Conservation (phyloP, 805 yeast species). For the Saturnispora mendoncae region DNA sequence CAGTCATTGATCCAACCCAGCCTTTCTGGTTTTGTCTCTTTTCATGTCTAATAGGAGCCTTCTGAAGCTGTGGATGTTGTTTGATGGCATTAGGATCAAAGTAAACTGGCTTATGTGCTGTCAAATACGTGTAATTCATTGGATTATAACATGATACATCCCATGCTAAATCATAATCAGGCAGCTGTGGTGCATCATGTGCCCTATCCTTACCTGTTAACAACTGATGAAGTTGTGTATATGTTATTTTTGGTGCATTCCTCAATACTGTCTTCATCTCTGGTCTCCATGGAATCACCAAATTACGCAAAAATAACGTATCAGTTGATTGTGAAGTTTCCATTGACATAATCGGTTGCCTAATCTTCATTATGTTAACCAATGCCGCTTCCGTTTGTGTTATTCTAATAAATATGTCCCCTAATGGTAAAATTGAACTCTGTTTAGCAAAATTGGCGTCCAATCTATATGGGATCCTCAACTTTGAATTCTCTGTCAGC, state of each 20-base stretch:
- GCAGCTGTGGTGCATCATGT: constrained; percentile 25
- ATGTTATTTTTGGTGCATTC: constrained; percentile 56
- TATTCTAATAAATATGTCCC: constrained; percentile 49
- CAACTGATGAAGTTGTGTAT: constrained; percentile 52
- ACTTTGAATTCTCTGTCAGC: constrained; percentile 45
- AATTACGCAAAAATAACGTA: constrained; percentile 57
- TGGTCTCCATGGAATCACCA: constrained; percentile 72
- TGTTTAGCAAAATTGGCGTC: constrained; percentile 34
- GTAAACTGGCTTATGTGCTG: constrained; percentile 24
- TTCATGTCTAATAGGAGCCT: constrained; percentile 14
- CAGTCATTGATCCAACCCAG: constrained; percentile 11
- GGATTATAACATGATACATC: constrained; percentile 32
- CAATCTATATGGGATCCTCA: constrained; percentile 36
- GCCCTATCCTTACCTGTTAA: constrained; percentile 73
- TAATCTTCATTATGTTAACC: constrained; percentile 41
- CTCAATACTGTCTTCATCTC: constrained; percentile 76
- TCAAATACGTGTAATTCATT: constrained; percentile 23
- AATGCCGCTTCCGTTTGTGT: constrained; percentile 46
- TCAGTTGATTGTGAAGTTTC: constrained; percentile 34
- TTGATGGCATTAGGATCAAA: constrained; percentile 28
- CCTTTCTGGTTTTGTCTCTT: constrained; percentile 9
- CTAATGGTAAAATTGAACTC: constrained; percentile 36
- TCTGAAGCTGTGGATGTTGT: constrained; percentile 21
- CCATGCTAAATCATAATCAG: constrained; percentile 52
- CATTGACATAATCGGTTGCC: constrained; percentile 24